phyloP scores from a whole-genome alignment of 2,329 filamentous ascomycete species.

The Biscogniauxia sp. region DNA sequence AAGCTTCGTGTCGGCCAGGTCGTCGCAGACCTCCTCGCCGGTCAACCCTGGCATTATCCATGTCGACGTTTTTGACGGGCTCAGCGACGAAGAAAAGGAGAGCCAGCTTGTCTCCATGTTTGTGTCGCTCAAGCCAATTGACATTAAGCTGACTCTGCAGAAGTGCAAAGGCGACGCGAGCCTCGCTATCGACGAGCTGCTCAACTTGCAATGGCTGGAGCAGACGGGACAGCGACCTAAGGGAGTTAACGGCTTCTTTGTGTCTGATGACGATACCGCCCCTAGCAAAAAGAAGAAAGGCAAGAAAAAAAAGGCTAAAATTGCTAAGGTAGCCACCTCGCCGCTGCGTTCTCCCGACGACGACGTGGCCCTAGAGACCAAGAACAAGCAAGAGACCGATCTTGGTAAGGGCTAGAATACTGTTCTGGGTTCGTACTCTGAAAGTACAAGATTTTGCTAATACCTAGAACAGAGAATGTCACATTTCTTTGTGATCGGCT shows the following conservation, averaged over 20 bases:
- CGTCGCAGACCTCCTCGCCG: conserved; percentile 20
- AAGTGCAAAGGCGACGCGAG: conserved; percentile 67
- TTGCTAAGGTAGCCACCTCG: conserved; percentile 11
- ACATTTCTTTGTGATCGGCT: conserved; percentile 44
- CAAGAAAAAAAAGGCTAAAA: conserved; percentile 41
- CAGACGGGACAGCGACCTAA: conserved; percentile 62
- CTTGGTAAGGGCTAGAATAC: conserved; percentile 19
- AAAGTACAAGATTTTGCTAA: conserved; percentile 8
- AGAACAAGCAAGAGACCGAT: conserved; percentile 9
- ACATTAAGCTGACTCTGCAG: conserved; percentile 64
- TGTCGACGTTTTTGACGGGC: conserved; percentile 33
- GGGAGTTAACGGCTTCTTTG: conserved; percentile 79
- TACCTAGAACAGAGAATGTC: conserved; percentile 36
- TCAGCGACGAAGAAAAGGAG: conserved; percentile 62
- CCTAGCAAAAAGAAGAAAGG: conserved; percentile 21
- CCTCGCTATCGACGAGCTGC: conserved; percentile 72
- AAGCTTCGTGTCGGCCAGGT: conserved; percentile 21
- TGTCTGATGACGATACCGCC: conserved; percentile 46
- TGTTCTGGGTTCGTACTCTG: background rate
- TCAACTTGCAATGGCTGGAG: conserved; percentile 76
- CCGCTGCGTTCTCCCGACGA: conserved; percentile 7
- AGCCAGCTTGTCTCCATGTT: conserved; percentile 68
- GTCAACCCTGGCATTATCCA: conserved; percentile 27
- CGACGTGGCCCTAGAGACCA: conserved; percentile 9
- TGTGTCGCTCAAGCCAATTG: conserved; percentile 61